phyloP scores from a whole-genome alignment of 495 filamentous ascomycete genomes.

The Penicillium fimorum region DNA sequence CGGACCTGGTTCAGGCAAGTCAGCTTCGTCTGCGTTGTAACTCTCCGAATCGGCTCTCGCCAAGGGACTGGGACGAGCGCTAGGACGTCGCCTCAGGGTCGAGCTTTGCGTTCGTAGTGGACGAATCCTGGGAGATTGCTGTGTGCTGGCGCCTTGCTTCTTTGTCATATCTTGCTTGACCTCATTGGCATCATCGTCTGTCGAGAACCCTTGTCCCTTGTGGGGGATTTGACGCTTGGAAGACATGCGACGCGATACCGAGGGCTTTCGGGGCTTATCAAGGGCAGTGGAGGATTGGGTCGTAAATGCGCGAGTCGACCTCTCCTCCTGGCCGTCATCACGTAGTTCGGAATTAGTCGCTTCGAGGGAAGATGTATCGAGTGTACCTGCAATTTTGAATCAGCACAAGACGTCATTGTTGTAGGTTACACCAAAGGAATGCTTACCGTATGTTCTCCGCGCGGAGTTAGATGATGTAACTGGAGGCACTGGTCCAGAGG shows the following conservation, averaged over 20 bases:
- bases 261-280: constrained; percentile 65
- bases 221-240: constrained; percentile 72
- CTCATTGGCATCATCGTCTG: constrained; percentile 85
- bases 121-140: constrained; percentile 40
- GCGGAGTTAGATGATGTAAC: constrained; percentile 23
- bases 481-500: constrained; percentile 14
- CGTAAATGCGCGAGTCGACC: constrained; percentile 24
- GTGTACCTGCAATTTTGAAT: constrained; percentile 33
- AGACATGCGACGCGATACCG: constrained; percentile 67
- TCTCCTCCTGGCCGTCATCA: constrained; percentile 37
- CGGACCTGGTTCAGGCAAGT: constrained; percentile 33
- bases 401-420: constrained; percentile 12
- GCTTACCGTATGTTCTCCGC: constrained; percentile 40
- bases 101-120: constrained; percentile 53
- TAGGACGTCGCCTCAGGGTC: constrained; percentile 67
- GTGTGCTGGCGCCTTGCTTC: constrained; percentile 33
- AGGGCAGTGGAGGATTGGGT: constrained; percentile 58
- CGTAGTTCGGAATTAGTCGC: constrained; percentile 26
- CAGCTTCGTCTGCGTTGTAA: constrained; percentile 45
- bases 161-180: constrained; percentile 59
- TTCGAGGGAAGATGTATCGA: constrained; percentile 32
- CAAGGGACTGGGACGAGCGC: constrained; percentile 56
- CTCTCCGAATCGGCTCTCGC: constrained; percentile 57
- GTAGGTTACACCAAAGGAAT: constrained; percentile 18
- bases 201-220: constrained; percentile 85